These are phyloP conservation scores for Rhizopus microsporus DNA, from an alignment of 371 early-diverging fungal species.

Conservation along the genomic window DNA sequence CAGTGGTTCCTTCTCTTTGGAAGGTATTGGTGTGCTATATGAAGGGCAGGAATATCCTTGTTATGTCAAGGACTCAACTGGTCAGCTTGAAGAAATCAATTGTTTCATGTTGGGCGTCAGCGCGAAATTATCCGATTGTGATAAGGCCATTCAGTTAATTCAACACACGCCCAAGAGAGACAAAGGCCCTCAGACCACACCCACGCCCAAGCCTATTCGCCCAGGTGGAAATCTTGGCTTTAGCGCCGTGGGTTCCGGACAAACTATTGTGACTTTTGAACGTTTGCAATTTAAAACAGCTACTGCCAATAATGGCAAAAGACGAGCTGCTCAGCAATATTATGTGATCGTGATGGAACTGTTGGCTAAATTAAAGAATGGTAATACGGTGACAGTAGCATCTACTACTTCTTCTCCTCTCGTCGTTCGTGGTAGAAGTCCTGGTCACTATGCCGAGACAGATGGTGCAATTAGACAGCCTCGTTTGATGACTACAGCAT, in stretches of 20 bases:
- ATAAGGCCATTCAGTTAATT: constrained; percentile 68
- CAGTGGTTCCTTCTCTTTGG: constrained; percentile 65
- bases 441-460: constrained; percentile 80
- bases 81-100: constrained; percentile 25
- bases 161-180: constrained; percentile 94
- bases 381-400: constrained; percentile 59
- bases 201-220: constrained; percentile 57
- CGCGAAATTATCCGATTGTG: constrained; percentile 55
- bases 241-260: constrained; percentile 33
- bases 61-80: constrained; percentile 41
- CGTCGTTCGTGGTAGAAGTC: constrained; percentile 87
- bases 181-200: constrained; percentile 79
- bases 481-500: not conserved
- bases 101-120: constrained; percentile 69
- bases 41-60: constrained; percentile 53
- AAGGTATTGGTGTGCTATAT: constrained; percentile 39
- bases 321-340: constrained; percentile 85
- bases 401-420: constrained; percentile 68
- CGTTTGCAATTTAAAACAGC: constrained; percentile 88
- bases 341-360: constrained; percentile 68
- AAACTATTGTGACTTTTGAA: constrained; percentile 71
- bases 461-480: constrained; percentile 12
- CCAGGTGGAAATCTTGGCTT: constrained; percentile 56
- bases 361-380: constrained; percentile 55
- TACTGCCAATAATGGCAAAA: constrained; percentile 87